phyloP scores from a whole-genome alignment of 2,329 filamentous ascomycete species.

The Hymenotorrendiella dingleyae region DNA sequence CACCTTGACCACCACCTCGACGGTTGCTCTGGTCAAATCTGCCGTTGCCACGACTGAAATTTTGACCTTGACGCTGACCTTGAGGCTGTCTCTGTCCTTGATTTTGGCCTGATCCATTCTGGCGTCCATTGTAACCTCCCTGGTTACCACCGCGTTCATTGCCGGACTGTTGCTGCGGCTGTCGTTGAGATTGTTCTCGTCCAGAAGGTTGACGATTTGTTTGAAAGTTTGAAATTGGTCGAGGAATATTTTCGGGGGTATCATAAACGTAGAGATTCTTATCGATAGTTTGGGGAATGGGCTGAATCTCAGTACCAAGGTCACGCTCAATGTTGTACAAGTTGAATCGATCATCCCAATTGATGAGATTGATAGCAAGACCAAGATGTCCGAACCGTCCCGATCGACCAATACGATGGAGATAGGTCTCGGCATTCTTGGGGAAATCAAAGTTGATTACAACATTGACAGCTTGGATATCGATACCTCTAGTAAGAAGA shows the following conservation, averaged over 20 bases:
- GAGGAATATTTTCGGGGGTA: slow-evolving; percentile 87
- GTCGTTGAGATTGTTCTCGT: slow-evolving; percentile 23
- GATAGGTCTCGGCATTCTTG: slow-evolving; percentile 97
- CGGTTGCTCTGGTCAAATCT: slow-evolving; percentile 21
- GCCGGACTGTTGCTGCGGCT: slow-evolving; percentile 21
- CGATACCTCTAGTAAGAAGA: slow-evolving; percentile 94
- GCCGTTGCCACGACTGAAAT: slow-evolving; percentile 24
- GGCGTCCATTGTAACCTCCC: slow-evolving; percentile 24
- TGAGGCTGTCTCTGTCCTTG: slow-evolving; percentile 25
- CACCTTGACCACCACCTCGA: slow-evolving; percentile 25
- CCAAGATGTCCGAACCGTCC: slow-evolving; percentile 95
- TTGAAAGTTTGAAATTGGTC: slow-evolving; percentile 56
- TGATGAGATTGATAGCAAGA: slow-evolving; percentile 97
- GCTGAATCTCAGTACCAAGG: slow-evolving; percentile 91
- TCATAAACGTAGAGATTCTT: slow-evolving; percentile 99
- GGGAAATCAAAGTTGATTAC: slow-evolving; percentile 99
- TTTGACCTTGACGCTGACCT: slow-evolving; percentile 26
- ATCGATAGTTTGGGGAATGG: slow-evolving; percentile 92
- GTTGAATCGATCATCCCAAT: slow-evolving; percentile 98
- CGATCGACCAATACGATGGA: slow-evolving; percentile 96
- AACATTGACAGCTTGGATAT: slow-evolving; percentile 98
- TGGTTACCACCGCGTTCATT: slow-evolving; percentile 21
- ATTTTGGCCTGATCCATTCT: slow-evolving; percentile 20
- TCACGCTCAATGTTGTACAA: slow-evolving; percentile 98
- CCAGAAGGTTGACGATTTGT: slow-evolving; percentile 30